These are phyloP conservation scores for Papiliotrema nemorosa DNA, from an alignment of 1,284 basidiomycete species.

Conservation along the genomic window DNA sequence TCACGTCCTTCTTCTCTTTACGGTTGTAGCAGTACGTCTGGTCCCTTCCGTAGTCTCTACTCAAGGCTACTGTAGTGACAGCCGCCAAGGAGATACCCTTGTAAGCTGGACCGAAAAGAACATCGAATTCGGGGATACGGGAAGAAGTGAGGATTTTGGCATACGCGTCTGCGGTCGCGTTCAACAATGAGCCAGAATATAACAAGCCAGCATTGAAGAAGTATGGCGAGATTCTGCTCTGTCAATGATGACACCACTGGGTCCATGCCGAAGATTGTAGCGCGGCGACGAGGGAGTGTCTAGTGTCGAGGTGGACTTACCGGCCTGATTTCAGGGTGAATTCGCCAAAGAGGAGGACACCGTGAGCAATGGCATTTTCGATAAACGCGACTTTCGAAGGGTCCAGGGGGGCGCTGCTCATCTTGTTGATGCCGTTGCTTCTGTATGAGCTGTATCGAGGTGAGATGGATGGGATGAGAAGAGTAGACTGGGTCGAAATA, in stretches of 20 bases:
- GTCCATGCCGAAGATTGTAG: too few relatives aligned
- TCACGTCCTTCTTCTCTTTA: constrained; percentile 82
- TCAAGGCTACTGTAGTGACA: constrained; percentile 74
- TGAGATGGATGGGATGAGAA: too few relatives aligned
- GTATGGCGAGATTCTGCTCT: constrained; percentile 75
- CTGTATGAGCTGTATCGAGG: not conserved
- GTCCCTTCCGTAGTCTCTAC: constrained; percentile 61
- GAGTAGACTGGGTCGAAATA: too few relatives aligned
- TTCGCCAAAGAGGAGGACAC: constrained; percentile 74
- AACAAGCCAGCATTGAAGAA: constrained; percentile 94
- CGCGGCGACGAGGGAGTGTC: too few relatives aligned
- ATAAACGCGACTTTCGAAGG: constrained; percentile 48
- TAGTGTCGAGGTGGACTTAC: constrained; percentile 51
- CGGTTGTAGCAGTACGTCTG: constrained; percentile 88
- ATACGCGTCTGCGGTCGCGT: constrained; percentile 79
- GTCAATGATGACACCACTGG: too few relatives aligned
- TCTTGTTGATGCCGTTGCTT: not conserved
- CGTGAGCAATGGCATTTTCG: constrained; percentile 46
- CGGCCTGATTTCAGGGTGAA: constrained; percentile 94
- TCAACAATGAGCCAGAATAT: constrained; percentile 76
- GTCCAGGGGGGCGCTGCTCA: constrained; percentile 17
- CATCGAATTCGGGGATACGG: constrained; percentile 69
- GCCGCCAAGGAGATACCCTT: constrained; percentile 96
- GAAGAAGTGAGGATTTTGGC: constrained; percentile 56
- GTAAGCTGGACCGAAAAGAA: constrained; percentile 96